Evolutionary conservation across 2,329 filamentous ascomycete species (phyloP).

Genomic region (Colletotrichum cordylinicola): DNA sequence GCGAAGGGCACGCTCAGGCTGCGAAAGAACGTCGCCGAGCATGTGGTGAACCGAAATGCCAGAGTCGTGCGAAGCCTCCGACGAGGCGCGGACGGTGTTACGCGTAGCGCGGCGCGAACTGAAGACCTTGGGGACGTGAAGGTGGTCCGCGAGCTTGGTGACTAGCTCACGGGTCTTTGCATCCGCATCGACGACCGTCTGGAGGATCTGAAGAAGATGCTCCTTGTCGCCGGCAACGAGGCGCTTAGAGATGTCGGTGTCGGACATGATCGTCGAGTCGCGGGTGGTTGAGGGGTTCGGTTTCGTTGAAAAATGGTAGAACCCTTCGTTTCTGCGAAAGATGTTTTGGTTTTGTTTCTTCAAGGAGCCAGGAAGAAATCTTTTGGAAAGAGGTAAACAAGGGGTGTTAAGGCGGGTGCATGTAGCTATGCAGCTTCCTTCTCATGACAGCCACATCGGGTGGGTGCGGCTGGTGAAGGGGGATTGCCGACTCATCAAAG

Average conservation of each 20-base stretch:
- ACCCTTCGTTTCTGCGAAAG: not conserved
- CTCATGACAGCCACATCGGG: not conserved
- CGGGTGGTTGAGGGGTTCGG: not conserved
- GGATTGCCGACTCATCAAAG: not conserved
- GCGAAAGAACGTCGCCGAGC: not conserved
- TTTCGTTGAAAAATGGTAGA: not conserved
- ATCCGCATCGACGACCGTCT: not conserved
- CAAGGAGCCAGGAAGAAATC: not conserved
- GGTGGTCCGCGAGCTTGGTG: not conserved
- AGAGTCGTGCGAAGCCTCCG: slow-evolving; percentile 2
- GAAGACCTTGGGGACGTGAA: not conserved
- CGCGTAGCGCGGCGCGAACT: not conserved
- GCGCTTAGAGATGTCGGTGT: not conserved
- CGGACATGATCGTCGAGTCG: not conserved
- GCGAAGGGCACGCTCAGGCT: not conserved
- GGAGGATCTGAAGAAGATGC: not conserved
- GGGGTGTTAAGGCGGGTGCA: not conserved
- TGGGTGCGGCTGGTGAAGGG: not conserved
- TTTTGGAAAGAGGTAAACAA: not conserved
- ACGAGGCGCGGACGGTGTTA: not conserved
- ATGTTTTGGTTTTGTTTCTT: not conserved
- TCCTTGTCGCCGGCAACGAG: not conserved
- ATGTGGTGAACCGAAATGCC: not conserved
- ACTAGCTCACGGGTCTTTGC: not conserved
- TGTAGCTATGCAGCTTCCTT: not conserved